Percentiles rank a stretch among this genome's conserved stretches.
Conservation (phyloP, 352 stramenopile genomes). For the Globisporangium splendens region DNA sequence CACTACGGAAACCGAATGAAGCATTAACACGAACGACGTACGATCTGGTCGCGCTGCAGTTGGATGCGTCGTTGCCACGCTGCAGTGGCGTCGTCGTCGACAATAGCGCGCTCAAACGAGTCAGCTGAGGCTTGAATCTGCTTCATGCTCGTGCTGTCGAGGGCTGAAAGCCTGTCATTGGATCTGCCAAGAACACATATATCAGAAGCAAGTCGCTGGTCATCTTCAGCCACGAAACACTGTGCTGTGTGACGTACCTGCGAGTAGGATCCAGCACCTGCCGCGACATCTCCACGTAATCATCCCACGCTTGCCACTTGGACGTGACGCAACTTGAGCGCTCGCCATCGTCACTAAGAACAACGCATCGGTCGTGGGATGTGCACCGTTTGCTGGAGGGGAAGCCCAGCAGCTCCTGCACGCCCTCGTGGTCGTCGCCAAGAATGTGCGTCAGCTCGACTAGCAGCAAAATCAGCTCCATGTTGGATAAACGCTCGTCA, state of each 20-base stretch:
- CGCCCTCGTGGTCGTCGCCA: conserved; percentile 22
- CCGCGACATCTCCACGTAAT: conserved; percentile 12
- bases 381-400: neutral
- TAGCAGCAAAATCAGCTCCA: conserved; percentile 21
- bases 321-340: conserved; percentile 8
- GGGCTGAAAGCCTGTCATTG: no score
- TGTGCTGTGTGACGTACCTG: no score
- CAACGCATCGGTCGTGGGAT: conserved; percentile 15
- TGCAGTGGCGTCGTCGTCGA: neutral
- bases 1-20: no score
- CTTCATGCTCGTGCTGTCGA: neutral
- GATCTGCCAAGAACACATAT: no score
- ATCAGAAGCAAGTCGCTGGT: neutral
- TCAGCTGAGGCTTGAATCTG: conserved; percentile 3
- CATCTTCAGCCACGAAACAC: neutral
- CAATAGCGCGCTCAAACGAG: conserved; percentile 5
- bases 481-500: conserved; percentile 5
- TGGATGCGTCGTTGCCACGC: neutral
- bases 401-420: conserved; percentile 24
- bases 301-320: conserved; percentile 26
- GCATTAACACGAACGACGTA: no score
- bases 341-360: neutral
- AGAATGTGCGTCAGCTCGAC: conserved; percentile 23
- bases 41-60: conserved; percentile 11
- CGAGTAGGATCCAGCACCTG: neutral